phyloP scores from a whole-genome alignment of 2,329 filamentous ascomycete species.

The Zymoseptoria passerinii region DNA sequence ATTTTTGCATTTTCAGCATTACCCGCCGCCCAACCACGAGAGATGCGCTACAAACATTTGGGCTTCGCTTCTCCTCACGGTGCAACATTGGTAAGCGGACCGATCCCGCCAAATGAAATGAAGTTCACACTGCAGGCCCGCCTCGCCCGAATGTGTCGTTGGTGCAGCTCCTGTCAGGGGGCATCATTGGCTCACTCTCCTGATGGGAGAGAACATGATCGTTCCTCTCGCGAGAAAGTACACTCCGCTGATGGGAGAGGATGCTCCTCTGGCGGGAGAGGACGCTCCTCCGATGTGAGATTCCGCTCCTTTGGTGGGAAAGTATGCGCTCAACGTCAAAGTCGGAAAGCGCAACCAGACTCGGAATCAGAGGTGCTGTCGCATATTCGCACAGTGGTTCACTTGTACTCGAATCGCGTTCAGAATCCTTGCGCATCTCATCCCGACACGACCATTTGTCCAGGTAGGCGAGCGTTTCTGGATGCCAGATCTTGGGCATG shows the following conservation, averaged over 20 bases:
- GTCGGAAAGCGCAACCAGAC: neutral
- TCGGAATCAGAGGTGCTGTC: neutral
- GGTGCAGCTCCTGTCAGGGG: neutral
- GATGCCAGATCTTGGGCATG: conserved; percentile 51
- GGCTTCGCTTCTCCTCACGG: too few species aligned
- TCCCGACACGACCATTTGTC: neutral
- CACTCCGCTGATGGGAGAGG: neutral
- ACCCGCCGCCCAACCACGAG: too few species aligned
- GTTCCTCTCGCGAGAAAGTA: neutral
- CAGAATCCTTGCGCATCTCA: neutral
- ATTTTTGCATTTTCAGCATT: too few species aligned
- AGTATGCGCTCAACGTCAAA: neutral
- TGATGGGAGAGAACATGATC: neutral
- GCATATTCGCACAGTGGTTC: neutral
- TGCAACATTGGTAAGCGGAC: too few species aligned
- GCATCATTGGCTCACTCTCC: neutral
- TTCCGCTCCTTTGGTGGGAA: neutral
- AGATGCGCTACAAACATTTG: too few species aligned
- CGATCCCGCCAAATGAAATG: neutral
- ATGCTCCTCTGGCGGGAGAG: neutral
- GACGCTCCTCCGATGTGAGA: neutral
- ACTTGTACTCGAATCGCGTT: neutral
- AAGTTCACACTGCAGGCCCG: neutral
- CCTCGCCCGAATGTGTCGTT: neutral
- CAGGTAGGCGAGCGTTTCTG: neutral